Conservation (phyloP, 805 yeast genomes). For the Saccharomycopsis sp. region DNA sequence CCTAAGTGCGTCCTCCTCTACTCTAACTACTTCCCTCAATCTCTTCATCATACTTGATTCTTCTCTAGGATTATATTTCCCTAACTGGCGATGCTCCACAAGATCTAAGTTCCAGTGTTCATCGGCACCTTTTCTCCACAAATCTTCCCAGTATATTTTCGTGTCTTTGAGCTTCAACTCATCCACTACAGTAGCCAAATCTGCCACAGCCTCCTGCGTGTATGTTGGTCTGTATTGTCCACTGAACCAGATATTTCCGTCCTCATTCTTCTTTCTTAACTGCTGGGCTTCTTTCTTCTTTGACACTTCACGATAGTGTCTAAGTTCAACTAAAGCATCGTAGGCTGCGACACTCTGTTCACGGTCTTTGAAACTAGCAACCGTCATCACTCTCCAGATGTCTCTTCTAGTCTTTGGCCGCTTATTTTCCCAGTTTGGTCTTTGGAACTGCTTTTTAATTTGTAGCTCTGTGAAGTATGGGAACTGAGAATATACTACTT, state of each 20-base stretch:
- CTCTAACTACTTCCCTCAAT: constrained; percentile 33
- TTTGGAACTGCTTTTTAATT: constrained; percentile 54
- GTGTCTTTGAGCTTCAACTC: constrained; percentile 41
- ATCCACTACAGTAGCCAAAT: constrained; percentile 63
- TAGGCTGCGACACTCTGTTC: constrained; percentile 67
- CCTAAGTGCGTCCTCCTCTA: too few relatives aligned
- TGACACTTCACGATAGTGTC: constrained; percentile 65
- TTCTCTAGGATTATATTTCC: constrained; percentile 54
- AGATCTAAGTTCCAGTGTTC: constrained; percentile 58
- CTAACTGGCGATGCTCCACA: constrained; percentile 57
- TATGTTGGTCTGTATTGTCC: constrained; percentile 88
- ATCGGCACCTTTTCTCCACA: constrained; percentile 82
- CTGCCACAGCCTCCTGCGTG: constrained; percentile 88
- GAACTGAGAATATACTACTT: constrained; percentile 81
- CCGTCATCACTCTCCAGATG: constrained; percentile 87
- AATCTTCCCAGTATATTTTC: constrained; percentile 72
- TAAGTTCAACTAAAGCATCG: constrained; percentile 65
- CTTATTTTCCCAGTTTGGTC: constrained; percentile 88
- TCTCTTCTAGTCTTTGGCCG: constrained; percentile 77
- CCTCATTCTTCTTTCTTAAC: constrained; percentile 64
- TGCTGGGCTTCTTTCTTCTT: constrained; percentile 53
- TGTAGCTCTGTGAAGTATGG: constrained; percentile 44
- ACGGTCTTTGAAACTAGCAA: constrained; percentile 56
- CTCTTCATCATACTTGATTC: constrained; percentile 61
- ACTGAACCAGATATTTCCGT: constrained; percentile 78